Evolutionary conservation across 176 grass and related monocot genomes (phyloP), one percentile per base, ranked within the genome.

Genomic region (Phyllostachys edulis): DNA sequence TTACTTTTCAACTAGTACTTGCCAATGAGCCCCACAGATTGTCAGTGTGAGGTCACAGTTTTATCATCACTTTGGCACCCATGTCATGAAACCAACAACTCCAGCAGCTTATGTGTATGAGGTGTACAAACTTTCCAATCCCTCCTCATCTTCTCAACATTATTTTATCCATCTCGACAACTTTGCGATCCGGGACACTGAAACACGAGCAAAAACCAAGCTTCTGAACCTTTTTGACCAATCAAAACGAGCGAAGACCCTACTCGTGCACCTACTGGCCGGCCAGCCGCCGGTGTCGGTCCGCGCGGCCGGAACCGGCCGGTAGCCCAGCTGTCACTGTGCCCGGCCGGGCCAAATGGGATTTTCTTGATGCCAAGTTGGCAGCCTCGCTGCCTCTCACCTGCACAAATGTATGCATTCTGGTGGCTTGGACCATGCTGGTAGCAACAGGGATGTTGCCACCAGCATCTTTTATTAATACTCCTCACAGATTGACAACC

Each of bases 341-440:
- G 70, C 18, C 50, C 76, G 64, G 42, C 62, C 0, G 17, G 60
- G 37, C 66, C 57, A 79, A 27, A 71, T 72, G 66, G 76, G 60
- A 74, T 87, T 72, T 50, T 66, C 60, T 83, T 79, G 56, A 79
- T 42, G 40, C 70, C 52, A 80, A 67, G 63, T 49, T 79, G 76
- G 41, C 76, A 34, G 69, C 52, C 70, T 84, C 51, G 23, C 51
- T 37, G 20, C 18, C 52, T 40, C 73, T 59, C 37, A 56, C n/a
- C n/a, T 54, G 87, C 65, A 72, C 38, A 70, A 66, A 14, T 59
- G 79, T 61, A 69, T 63, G 68, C 5, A 62, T 74, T 38, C 75
- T 44, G 49, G 79, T 90, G 80, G 80, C 75, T 23, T 67, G 84
- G 88, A 83, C 84, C 88, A 86, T 82, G 38, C 59, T 87, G 80